phyloP scores from a whole-genome alignment of 2,329 filamentous ascomycete genomes.

The Reticulascus tulasneorum region DNA sequence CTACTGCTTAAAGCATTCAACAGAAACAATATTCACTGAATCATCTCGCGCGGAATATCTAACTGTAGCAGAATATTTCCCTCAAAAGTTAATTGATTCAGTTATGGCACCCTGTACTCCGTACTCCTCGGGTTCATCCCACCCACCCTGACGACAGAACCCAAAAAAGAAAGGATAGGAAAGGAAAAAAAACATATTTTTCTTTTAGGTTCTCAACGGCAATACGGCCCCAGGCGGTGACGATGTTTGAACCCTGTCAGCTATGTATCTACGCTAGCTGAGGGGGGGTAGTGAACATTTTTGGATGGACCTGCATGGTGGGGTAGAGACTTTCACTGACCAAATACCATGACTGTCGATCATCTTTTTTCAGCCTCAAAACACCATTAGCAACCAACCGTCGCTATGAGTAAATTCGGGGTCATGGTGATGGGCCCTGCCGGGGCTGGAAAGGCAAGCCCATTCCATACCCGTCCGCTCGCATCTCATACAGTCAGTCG shows the following conservation, averaged over 20 bases:
- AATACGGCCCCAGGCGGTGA: no score
- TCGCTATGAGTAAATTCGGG: conserved; percentile 85
- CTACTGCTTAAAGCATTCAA: no score
- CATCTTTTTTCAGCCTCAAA: background rate
- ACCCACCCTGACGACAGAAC: no score
- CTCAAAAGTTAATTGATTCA: no score
- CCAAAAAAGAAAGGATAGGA: no score
- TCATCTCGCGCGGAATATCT: no score
- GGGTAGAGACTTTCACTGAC: conserved; percentile 12
- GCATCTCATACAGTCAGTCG: conserved; percentile 2
- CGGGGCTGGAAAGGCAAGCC: conserved; percentile 77
- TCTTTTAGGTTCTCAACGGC: no score
- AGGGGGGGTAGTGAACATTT: conserved; percentile 7
- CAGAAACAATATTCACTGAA: no score
- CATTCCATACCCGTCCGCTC: background rate
- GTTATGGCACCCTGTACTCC: no score
- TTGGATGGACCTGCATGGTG: conserved; percentile 12
- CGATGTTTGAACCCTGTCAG: no score
- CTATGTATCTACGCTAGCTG: background rate
- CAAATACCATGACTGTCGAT: conserved; percentile 2
- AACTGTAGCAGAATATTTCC: no score
- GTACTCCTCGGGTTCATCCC: no score
- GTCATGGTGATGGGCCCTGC: conserved; percentile 95
- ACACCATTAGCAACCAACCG: background rate
- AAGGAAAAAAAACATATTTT: conserved; percentile 5